A percentile compares a stretch with the other conserved stretches of the same genome.
Evolutionary conservation across 495 filamentous ascomycete species (phyloP).

Genomic region (Annulohypoxylon maeteangense): DNA sequence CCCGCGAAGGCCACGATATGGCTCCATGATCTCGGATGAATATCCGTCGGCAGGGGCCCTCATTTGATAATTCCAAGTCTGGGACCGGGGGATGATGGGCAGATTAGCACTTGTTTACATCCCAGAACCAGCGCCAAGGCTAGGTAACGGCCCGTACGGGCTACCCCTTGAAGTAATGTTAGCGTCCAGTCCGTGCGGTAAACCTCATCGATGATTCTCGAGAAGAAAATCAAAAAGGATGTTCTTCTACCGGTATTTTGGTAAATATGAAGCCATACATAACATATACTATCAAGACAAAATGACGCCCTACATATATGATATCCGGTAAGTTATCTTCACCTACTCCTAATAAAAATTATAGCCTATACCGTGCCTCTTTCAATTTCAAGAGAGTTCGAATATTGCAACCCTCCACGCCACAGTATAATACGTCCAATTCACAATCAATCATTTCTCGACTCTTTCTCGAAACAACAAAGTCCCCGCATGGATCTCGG

Average conservation of each 20-base stretch:
- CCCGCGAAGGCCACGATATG: slow-evolving; percentile 7
- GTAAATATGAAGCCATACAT: not conserved
- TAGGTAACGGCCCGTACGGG: slow-evolving; percentile 14
- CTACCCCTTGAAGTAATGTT: slow-evolving; percentile 5
- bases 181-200: slow-evolving; percentile 15
- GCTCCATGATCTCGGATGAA: slow-evolving; percentile 20
- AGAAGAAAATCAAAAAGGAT: slow-evolving; percentile 2
- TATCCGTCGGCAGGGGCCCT: slow-evolving; percentile 14
- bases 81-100: slow-evolving; percentile 1
- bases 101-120: slow-evolving; percentile 24
- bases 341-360: not conserved
- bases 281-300: not conserved
- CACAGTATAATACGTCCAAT: slow-evolving; percentile 15
- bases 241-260: not conserved
- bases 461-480: slow-evolving; percentile 9
- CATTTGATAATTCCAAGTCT: not conserved
- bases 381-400: not conserved
- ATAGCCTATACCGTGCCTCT: slow-evolving; percentile 3
- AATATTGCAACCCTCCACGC: not conserved
- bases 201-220: slow-evolving; percentile 14
- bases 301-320: not conserved
- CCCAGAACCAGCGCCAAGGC: slow-evolving; percentile 14
- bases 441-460: not conserved
- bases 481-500: slow-evolving; percentile 20
- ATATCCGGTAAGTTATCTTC: not conserved